phyloP scores from a whole-genome alignment of 345 rosid species.

The Moricandia moricandioides region DNA sequence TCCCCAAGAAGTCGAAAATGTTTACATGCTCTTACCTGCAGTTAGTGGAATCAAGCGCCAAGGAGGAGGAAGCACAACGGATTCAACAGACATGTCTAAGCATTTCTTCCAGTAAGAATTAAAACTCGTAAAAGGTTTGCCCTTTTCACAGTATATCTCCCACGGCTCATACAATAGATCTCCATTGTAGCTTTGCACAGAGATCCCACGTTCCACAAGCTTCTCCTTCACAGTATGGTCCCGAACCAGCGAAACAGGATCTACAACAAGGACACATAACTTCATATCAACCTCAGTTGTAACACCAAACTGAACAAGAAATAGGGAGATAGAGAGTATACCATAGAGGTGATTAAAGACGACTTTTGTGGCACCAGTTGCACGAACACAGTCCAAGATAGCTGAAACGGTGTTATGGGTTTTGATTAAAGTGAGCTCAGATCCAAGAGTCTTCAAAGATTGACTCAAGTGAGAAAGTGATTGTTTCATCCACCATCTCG shows the following conservation, averaged over 20 bases:
- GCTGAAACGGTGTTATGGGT: slow-evolving; percentile 62
- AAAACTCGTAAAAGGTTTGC: slow-evolving; percentile 69
- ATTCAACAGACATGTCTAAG: slow-evolving; percentile 60
- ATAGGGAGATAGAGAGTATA: slow-evolving; percentile 27
- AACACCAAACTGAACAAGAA: neutral
- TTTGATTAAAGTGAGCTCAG: slow-evolving; percentile 65
- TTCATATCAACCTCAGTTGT: slow-evolving; percentile 1
- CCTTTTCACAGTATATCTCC: slow-evolving; percentile 70
- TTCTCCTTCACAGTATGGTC: slow-evolving; percentile 80
- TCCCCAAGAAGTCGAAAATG: neutral
- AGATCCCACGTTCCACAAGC: slow-evolving; percentile 61
- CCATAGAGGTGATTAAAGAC: slow-evolving; percentile 91
- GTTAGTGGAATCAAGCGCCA: slow-evolving; percentile 55
- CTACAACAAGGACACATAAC: slow-evolving; percentile 30
- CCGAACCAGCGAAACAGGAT: slow-evolving; percentile 81
- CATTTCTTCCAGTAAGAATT: slow-evolving; percentile 72
- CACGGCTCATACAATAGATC: slow-evolving; percentile 93
- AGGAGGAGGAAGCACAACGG: slow-evolving; percentile 66
- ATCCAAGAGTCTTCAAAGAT: slow-evolving; percentile 75
- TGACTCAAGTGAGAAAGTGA: slow-evolving; percentile 63
- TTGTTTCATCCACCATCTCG: slow-evolving; percentile 98
- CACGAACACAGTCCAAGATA: slow-evolving; percentile 63
- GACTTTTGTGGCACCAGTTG: slow-evolving; percentile 65
- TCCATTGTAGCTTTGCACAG: slow-evolving; percentile 87
- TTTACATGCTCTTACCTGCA: slow-evolving; percentile 48